These are phyloP conservation scores for Allantophomopsis lycopodina DNA, from an alignment of 2,329 filamentous ascomycete species.

Conservation along the genomic window DNA sequence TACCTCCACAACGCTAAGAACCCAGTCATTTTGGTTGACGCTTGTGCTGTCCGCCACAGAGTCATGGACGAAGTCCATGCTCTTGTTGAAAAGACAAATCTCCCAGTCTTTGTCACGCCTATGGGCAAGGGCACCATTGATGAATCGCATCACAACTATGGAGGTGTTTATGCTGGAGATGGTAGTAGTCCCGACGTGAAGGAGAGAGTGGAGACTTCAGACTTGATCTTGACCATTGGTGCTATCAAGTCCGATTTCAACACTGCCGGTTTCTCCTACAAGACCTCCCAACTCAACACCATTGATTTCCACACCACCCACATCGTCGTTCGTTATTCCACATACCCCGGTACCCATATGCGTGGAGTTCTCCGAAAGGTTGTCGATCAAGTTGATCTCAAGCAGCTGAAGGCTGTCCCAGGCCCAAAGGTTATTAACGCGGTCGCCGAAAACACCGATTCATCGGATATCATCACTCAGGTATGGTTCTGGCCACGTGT, in stretches of 20 bases:
- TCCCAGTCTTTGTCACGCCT: conserved; percentile 78
- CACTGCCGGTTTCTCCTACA: conserved; percentile 71
- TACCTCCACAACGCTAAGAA: conserved; percentile 59
- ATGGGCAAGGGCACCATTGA: conserved; percentile 83
- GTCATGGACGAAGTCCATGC: conserved; percentile 60
- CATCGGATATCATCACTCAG: conserved; percentile 42
- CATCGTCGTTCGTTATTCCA: conserved; percentile 62
- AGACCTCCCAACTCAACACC: conserved; percentile 60
- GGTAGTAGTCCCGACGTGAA: conserved; percentile 54
- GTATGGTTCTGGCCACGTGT: conserved; percentile 67
- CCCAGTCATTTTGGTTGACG: conserved; percentile 71
- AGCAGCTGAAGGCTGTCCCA: conserved; percentile 39
- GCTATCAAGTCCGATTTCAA: conserved; percentile 59
- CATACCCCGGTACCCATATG: conserved; percentile 68
- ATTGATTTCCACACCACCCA: conserved; percentile 71
- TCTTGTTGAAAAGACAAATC: conserved; percentile 56
- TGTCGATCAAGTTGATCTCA: conserved; percentile 40
- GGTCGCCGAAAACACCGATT: conserved; percentile 25
- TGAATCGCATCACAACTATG: conserved; percentile 62
- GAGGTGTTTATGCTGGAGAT: conserved; percentile 74
- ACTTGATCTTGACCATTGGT: conserved; percentile 59
- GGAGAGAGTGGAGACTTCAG: conserved; percentile 50
- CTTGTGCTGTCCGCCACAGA: conserved; percentile 66
- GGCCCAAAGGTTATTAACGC: conserved; percentile 40
- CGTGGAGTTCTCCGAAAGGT: conserved; percentile 64